These are phyloP conservation scores for Pythium insidiosum DNA, from an alignment of 352 stramenopile genomes.

Conservation along the genomic window DNA sequence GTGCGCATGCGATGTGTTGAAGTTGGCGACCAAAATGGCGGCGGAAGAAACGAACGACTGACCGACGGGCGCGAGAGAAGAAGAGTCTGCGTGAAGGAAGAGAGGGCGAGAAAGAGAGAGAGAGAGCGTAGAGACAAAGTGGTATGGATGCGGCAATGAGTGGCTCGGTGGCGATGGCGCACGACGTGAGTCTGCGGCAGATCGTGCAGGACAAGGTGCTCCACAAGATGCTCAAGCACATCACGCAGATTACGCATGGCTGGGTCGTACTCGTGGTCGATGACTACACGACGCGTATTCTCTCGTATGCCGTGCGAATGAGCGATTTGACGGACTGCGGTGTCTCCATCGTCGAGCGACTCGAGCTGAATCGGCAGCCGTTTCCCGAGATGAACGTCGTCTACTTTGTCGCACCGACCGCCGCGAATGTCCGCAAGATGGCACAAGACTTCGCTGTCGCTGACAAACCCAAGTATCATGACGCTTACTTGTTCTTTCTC, in stretches of 20 bases:
- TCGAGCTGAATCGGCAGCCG: slow-evolving; percentile 92
- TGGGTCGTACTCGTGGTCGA: slow-evolving; percentile 95
- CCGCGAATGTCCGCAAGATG: slow-evolving; percentile 77
- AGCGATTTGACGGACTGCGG: slow-evolving; percentile 97
- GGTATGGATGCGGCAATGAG: slow-evolving; percentile 15
- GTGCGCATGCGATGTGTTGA: too few relatives aligned
- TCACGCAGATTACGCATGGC: slow-evolving; percentile 61
- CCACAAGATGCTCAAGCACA: slow-evolving; percentile 76
- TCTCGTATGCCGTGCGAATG: slow-evolving; percentile 95
- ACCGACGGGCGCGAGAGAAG: too few relatives aligned
- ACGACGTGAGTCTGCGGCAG: slow-evolving; percentile 64
- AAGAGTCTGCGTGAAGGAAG: too few relatives aligned
- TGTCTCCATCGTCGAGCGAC: slow-evolving; percentile 94
- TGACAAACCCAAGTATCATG: slow-evolving; percentile 89
- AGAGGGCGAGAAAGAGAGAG: too few relatives aligned
- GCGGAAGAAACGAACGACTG: too few relatives aligned
- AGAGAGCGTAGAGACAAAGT: too few relatives aligned
- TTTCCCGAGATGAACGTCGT: slow-evolving; percentile 96
- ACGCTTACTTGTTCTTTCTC: slow-evolving; percentile 94
- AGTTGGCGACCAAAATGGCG: too few relatives aligned
- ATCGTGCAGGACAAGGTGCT: slow-evolving; percentile 78
- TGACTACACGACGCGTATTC: slow-evolving; percentile 87
- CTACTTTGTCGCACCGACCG: slow-evolving; percentile 92
- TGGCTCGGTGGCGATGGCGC: slow-evolving; percentile 27
- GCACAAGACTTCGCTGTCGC: slow-evolving; percentile 74